Percentiles rank a stretch among this genome's conserved stretches.
Conservation (phyloP, 495 filamentous ascomycete genomes). For the Penicillium odoratum region DNA sequence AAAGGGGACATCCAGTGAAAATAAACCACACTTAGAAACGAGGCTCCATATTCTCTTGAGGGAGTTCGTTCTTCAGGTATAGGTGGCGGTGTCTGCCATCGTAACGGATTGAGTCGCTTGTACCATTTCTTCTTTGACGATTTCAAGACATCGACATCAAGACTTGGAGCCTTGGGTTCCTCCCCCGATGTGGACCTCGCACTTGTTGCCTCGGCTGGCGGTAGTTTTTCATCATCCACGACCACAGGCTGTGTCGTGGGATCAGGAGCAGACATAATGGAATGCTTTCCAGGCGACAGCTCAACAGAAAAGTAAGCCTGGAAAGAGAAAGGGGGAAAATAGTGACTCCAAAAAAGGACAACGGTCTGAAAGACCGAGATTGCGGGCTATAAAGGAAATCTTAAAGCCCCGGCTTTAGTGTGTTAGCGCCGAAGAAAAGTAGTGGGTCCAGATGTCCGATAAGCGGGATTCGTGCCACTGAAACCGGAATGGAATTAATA, state of each 20-base stretch:
- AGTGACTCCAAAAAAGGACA: not conserved
- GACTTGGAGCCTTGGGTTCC: constrained; percentile 22
- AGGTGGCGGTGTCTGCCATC: constrained; percentile 49
- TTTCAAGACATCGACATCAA: constrained; percentile 3
- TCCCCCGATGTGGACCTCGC: constrained; percentile 20
- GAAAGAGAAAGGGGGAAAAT: not conserved
- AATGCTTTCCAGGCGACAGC: not conserved
- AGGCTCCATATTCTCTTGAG: constrained; percentile 54
- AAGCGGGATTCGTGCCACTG: not conserved
- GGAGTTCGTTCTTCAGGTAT: constrained; percentile 51
- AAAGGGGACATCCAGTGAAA: constrained; percentile 67
- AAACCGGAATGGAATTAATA: not conserved
- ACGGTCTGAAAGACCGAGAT: not conserved
- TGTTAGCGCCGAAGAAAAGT: not conserved
- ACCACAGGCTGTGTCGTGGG: constrained; percentile 21
- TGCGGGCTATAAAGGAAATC: not conserved
- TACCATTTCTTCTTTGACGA: constrained; percentile 50
- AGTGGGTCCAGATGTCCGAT: not conserved
- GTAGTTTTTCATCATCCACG: constrained; percentile 17
- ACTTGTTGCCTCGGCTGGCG: constrained; percentile 15
- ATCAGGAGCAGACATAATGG: constrained; percentile 23
- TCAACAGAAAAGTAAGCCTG: not conserved
- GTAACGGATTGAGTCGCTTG: constrained; percentile 55
- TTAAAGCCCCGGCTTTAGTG: constrained; percentile 1
- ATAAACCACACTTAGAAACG: constrained; percentile 52